Evolutionary conservation across 768 basidiomycete genomes (phyloP).

Genomic region (Rhodotorula sphaerocarpa): DNA sequence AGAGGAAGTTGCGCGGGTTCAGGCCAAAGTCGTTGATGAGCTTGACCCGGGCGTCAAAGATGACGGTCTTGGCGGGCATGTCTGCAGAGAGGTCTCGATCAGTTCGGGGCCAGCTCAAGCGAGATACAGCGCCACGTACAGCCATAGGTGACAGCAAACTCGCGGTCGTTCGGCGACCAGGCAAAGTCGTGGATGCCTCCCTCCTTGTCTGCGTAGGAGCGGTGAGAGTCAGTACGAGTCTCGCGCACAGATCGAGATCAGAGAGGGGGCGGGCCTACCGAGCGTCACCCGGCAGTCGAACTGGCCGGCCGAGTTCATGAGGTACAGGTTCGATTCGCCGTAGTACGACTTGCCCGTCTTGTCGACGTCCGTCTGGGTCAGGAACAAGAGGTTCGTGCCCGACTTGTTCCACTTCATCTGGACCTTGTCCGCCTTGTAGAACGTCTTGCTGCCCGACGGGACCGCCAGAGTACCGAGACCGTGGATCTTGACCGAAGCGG

Average conservation of each 20-base stretch:
- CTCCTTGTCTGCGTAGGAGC: constrained; percentile 73
- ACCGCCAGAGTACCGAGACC: constrained; percentile 52
- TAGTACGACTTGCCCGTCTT: constrained; percentile 97
- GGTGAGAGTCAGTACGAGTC: too few relatives aligned
- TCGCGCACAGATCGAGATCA: not conserved
- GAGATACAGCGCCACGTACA: constrained; percentile 53
- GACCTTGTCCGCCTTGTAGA: constrained; percentile 89
- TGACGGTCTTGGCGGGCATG: constrained; percentile 88
- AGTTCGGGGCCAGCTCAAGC: too few relatives aligned
- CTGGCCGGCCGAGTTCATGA: constrained; percentile 82
- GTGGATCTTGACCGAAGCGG: constrained; percentile 78
- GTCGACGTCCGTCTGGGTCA: constrained; percentile 95
- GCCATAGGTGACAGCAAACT: constrained; percentile 93
- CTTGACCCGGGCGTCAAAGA: constrained; percentile 85
- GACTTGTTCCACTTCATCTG: constrained; percentile 93
- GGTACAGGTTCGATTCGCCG: constrained; percentile 90
- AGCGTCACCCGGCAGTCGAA: constrained; percentile 76
- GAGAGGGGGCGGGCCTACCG: constrained; percentile 37
- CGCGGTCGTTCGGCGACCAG: constrained; percentile 82
- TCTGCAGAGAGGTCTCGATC: too few relatives aligned
- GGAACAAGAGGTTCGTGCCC: constrained; percentile 79
- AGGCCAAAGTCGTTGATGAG: constrained; percentile 83
- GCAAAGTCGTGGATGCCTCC: constrained; percentile 93
- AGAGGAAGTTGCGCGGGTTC: constrained; percentile 80
- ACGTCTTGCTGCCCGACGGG: constrained; percentile 76